Conservation (phyloP, 2,329 filamentous ascomycete genomes). For the Ophiostoma novo-ulmi region DNA sequence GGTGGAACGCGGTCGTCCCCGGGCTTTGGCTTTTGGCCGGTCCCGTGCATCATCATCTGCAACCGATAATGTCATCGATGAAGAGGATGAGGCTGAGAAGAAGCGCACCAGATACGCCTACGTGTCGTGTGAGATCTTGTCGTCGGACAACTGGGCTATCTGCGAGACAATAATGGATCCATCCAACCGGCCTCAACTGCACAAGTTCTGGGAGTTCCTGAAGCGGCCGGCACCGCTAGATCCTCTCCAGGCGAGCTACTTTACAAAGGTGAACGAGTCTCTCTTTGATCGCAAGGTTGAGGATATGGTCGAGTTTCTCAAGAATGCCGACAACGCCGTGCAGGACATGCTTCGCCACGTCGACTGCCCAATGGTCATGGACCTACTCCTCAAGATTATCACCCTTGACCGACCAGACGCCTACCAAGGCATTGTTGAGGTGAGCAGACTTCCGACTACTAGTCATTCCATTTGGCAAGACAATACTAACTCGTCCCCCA, state of each 20-base stretch:
- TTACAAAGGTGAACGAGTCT: constrained; percentile 98
- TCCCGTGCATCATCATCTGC: constrained; percentile 50
- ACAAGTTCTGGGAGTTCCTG: constrained; percentile 87
- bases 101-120: constrained; percentile 91
- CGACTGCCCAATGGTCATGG: constrained; percentile 98
- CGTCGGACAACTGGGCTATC: constrained; percentile 95
- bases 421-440: constrained; percentile 69
- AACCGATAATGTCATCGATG: constrained; percentile 42
- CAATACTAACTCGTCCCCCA: not conserved
- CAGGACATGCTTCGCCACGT: constrained; percentile 85
- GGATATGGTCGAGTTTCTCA: constrained; percentile 90
- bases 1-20: constrained; percentile 39
- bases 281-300: constrained; percentile 96
- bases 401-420: constrained; percentile 90
- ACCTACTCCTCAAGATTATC: constrained; percentile 92
- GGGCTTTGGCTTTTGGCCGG: constrained; percentile 46
- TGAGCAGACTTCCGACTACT: not conserved
- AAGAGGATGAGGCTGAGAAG: constrained; percentile 77
- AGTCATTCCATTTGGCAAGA: not conserved
- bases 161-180: constrained; percentile 80
- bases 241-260: constrained; percentile 91
- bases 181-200: constrained; percentile 64
- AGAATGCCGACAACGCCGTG: constrained; percentile 74
- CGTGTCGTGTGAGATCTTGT: constrained; percentile 85
- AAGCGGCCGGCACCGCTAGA: constrained; percentile 80